Conservation (phyloP, 179 eudicot species). For the Corrigiola litoralis region DNA sequence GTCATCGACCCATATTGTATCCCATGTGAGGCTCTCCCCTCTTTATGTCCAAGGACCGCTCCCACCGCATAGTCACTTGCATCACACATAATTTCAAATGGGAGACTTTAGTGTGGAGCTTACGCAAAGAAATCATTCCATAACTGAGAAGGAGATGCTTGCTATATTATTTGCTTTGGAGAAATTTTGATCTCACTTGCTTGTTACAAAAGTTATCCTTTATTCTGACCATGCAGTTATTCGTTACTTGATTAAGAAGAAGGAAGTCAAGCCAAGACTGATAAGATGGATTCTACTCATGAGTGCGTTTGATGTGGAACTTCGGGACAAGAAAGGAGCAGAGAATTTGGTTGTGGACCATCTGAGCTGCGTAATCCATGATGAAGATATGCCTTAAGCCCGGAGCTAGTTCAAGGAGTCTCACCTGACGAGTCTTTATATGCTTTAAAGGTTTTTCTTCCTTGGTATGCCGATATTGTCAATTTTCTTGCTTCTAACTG, state of each 20-base stretch:
- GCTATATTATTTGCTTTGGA: background rate
- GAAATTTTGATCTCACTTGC: background rate
- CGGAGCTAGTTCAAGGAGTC: background rate
- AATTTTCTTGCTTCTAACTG: background rate
- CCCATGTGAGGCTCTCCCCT: too few species aligned
- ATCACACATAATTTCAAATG: too few species aligned
- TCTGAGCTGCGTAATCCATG: background rate
- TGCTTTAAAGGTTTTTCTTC: background rate
- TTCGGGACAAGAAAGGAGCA: background rate
- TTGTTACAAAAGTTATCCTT: background rate
- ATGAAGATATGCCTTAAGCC: background rate
- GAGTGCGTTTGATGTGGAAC: background rate
- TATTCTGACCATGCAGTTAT: background rate
- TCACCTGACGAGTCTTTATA: background rate
- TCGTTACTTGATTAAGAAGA: background rate
- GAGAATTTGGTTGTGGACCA: background rate
- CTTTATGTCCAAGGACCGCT: too few species aligned
- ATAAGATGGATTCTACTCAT: background rate
- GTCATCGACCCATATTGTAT: too few species aligned
- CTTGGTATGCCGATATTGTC: background rate
- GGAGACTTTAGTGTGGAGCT: background rate
- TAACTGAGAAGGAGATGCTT: background rate
- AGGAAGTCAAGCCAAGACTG: background rate
- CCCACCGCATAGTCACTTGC: too few species aligned
- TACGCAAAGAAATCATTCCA: too few species aligned